A percentile compares a stretch with the other conserved stretches of the same genome.
Evolutionary conservation across 257 asterid genomes (phyloP).

Genomic region (Salvia rosmarinus): DNA sequence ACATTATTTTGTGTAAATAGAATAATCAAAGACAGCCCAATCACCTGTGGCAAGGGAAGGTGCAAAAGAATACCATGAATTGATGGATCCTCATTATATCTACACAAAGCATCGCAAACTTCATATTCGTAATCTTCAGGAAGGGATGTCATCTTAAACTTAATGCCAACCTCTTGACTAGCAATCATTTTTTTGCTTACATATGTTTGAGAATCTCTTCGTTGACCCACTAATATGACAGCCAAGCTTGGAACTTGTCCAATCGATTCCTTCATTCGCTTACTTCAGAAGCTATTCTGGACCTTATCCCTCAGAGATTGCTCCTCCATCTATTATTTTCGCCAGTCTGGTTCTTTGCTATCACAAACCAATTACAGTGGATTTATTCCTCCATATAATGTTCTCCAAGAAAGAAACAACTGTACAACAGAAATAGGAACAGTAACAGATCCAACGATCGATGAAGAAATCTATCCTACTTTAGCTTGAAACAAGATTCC

Average conservation of each 20-base stretch:
- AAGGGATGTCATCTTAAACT: slow-evolving; percentile 52
- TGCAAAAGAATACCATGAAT: slow-evolving; percentile 86
- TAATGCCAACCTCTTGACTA: slow-evolving; percentile 85
- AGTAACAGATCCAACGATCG: too few relatives aligned
- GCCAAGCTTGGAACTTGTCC: slow-evolving; percentile 84
- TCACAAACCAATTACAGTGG: slow-evolving; percentile 31
- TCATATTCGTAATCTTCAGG: slow-evolving; percentile 67
- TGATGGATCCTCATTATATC: slow-evolving; percentile 66
- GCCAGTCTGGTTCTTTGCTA: slow-evolving; percentile 49
- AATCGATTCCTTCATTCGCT: slow-evolving; percentile 57
- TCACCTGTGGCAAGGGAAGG: slow-evolving; percentile 94
- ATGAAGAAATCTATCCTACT: slow-evolving; percentile 16
- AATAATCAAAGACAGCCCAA: slow-evolving; percentile 24
- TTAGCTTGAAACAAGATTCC: slow-evolving; percentile 14
- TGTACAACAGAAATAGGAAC: slow-evolving; percentile 3
- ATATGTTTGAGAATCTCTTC: slow-evolving; percentile 74
- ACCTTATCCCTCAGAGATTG: slow-evolving; percentile 69
- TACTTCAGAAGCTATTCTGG: slow-evolving; percentile 67
- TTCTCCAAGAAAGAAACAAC: neutral
- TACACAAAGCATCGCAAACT: slow-evolving; percentile 57
- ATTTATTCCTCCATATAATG: slow-evolving; percentile 25
- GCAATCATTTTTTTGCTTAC: slow-evolving; percentile 75
- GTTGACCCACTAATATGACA: slow-evolving; percentile 79
- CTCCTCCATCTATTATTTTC: slow-evolving; percentile 65
- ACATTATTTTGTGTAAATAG: neutral